phyloP scores from a whole-genome alignment of 768 basidiomycete genomes.

The Lactifluus echinatus region DNA sequence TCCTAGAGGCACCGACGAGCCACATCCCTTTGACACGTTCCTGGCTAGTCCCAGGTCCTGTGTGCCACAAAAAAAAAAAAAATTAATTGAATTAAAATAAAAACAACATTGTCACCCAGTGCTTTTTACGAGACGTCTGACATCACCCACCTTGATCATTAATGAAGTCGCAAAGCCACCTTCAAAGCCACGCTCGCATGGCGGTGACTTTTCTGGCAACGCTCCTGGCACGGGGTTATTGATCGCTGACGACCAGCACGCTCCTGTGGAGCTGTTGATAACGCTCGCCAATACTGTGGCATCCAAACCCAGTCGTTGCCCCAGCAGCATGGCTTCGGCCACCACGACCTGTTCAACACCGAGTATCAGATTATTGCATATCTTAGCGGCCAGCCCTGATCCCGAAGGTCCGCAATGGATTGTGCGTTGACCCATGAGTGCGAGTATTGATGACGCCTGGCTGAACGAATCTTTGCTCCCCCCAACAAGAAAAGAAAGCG shows the following conservation, averaged over 20 bases:
- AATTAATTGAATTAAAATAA: too few species aligned
- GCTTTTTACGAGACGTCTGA: background rate
- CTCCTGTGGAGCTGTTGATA: constrained; percentile 77
- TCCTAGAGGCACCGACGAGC: constrained; percentile 55
- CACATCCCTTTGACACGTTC: constrained; percentile 43
- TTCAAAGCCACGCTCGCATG: constrained; percentile 75
- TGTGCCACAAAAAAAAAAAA: too few species aligned
- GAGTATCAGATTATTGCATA: constrained; percentile 71
- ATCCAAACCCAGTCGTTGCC: constrained; percentile 71
- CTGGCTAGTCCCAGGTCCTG: constrained; percentile 83
- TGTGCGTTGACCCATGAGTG: constrained; percentile 71
- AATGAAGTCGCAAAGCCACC: constrained; percentile 79
- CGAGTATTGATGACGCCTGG: constrained; percentile 49
- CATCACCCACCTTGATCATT: constrained; percentile 63
- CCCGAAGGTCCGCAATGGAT: constrained; percentile 81
- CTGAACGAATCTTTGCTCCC: constrained; percentile 53
- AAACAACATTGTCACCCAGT: constrained; percentile 9
- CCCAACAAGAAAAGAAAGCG: constrained; percentile 88
- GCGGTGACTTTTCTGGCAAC: constrained; percentile 61
- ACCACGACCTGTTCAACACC: constrained; percentile 63
- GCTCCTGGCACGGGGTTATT: constrained; percentile 84
- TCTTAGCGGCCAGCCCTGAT: constrained; percentile 78
- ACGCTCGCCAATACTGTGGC: constrained; percentile 70
- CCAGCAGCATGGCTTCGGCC: constrained; percentile 87
- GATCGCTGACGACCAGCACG: constrained; percentile 75